These are phyloP conservation scores for Populus deltoides DNA, from an alignment of 345 rosid species.

Conservation along the genomic window DNA sequence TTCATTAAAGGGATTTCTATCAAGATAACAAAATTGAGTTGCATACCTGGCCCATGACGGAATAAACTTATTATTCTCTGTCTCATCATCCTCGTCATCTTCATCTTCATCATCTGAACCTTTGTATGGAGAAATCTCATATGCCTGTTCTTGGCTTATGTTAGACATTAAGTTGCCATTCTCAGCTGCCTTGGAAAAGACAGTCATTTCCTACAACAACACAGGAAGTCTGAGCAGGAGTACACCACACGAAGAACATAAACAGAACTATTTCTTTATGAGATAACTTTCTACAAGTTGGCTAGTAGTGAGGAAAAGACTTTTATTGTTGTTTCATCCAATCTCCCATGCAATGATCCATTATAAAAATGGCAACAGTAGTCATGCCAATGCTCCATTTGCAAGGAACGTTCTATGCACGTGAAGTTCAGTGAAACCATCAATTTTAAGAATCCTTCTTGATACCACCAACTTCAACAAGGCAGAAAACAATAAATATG, in stretches of 20 bases:
- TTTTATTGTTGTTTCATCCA: not conserved
- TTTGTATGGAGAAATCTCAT: constrained; percentile 87
- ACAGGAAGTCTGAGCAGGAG: constrained; percentile 15
- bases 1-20: not conserved
- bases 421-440: not conserved
- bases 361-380: not conserved
- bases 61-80: constrained; percentile 47
- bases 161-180: constrained; percentile 2
- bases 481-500: not conserved
- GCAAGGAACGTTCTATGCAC: not conserved
- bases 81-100: constrained; percentile 49
- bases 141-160: constrained; percentile 51
- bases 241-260: not conserved
- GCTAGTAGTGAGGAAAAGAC: not conserved
- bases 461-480: not conserved
- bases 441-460: constrained; percentile 2
- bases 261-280: not conserved
- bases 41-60: constrained; percentile 92
- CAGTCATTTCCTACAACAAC: constrained; percentile 30
- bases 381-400: not conserved
- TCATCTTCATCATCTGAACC: constrained; percentile 87
- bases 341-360: not conserved
- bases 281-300: not conserved
- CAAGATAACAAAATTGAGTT: not conserved
- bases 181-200: constrained; percentile 19